A percentile compares a stretch with the other conserved stretches of the same genome.
Evolutionary conservation across 2,329 filamentous ascomycete species (phyloP).

Genomic region (Cytospora leucostoma): DNA sequence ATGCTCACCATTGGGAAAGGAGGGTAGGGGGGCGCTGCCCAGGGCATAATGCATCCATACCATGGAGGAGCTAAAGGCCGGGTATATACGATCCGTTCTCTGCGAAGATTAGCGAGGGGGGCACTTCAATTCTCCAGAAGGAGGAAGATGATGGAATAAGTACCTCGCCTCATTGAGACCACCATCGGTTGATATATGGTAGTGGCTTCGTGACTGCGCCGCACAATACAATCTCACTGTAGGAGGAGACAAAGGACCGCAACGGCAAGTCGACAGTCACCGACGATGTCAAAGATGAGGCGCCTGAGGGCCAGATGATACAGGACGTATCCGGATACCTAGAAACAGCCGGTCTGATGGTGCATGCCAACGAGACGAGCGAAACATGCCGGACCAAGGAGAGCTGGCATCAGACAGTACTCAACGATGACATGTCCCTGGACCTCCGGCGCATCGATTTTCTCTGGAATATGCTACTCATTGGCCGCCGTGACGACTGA

Average conservation of each 20-base stretch:
- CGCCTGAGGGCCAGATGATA: neutral
- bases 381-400: neutral
- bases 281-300: constrained; percentile 9
- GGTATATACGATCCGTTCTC: neutral
- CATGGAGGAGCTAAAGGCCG: constrained; percentile 12
- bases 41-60: constrained; percentile 14
- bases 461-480: neutral
- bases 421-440: neutral
- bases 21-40: neutral
- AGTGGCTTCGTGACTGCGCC: constrained; percentile 8
- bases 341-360: constrained; percentile 11
- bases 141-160: neutral
- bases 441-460: neutral
- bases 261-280: no score
- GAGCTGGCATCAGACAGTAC: neutral
- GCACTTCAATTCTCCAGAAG: neutral
- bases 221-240: neutral
- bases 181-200: constrained; percentile 12
- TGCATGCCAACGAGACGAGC: constrained; percentile 17
- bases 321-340: constrained; percentile 32
- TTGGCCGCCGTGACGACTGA: neutral
- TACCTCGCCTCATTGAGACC: constrained; percentile 4
- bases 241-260: neutral
- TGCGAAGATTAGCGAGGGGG: neutral
- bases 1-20: neutral